Evolutionary conservation across 352 stramenopile genomes (phyloP), one percentile per base, ranked within the genome.

Genomic region (Hyaloperonospora arabidopsidis): DNA sequence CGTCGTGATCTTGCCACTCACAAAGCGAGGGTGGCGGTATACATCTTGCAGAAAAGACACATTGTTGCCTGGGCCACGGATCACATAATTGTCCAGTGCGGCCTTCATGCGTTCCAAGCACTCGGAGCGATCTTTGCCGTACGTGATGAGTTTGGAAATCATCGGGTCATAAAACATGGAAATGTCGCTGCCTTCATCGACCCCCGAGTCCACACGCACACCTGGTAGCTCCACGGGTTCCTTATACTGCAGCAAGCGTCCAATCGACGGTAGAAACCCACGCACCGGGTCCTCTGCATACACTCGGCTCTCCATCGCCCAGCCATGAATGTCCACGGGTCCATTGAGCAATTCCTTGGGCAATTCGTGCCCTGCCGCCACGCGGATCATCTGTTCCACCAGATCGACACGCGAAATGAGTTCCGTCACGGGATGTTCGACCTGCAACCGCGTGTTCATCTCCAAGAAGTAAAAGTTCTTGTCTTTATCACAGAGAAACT

Each of bases 401-500:
- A 99, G 72, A 66, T 99, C 95, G 34, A 96, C 73, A 5, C 84
- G 73, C 29, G 86, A 89, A 21, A 98, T 93, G 40, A 93, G 74
- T 73, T 99, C 96, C 1, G 95, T 98, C 11, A 99, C 85, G 1
- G 95, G 95, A 76, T 99, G 96, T 54, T 99, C 96, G 7, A 98
- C 81, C 59, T 91, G 84, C 18, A 97, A 66, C 23, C 89, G 79
- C 22, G 96, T 98, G 72, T 97, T 99, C 95, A 99, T 98, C 75
- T 99, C 96, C 14, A 99, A 69, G 59, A 99, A 99, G 64, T 98
- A 98, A 65, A 98, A 98, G 66, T 97, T 97, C 64, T 97, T 87
- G 70, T 98, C 59, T 49, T 96, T 92, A 57, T 98, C 95, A 46
- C 89, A 95, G 25, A 99, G 63, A 63, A 98, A 97, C 71, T 99